Evolutionary conservation across 768 basidiomycete species (phyloP), one percentile per base, ranked within the genome.

Genomic region (Ramaria sp.): DNA sequence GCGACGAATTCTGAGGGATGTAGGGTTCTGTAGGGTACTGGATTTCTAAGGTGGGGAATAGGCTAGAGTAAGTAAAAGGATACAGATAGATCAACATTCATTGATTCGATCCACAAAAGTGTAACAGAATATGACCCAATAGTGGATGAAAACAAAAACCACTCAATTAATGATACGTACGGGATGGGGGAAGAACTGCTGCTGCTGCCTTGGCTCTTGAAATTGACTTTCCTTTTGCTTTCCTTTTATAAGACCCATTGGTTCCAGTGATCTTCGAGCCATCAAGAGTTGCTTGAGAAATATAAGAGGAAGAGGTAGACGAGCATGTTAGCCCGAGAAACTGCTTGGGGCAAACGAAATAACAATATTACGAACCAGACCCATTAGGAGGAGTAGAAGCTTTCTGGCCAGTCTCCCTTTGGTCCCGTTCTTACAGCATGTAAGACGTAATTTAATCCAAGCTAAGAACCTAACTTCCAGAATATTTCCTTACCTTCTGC

Each of bases 1-100:
- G 48, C 6, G 48, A 50, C 16, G 45, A 47, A 24, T 37, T 37
- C 34, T 50, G 48, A 7, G 48, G 48, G 10, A 50, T 37, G 34
- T 37, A 50, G 13, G 48, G 48, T 16, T 50, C 48, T 30, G 48
- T 50, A 13, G 48, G 48, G 30, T 50, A 50, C 36, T 50, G 48
- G 8, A 50, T 32, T 37, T 50, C 48, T 50, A 15, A 20, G 30
- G 32, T 34, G n/a, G n/a, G n/a, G n/a, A n/a, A n/a, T 34, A 34
- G 32, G 32, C 3, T n/a, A n/a, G n/a, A n/a, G 8, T 34, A 34
- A 3, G 32, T 34, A 34, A 34, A 8, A 34, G 8, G 32, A 34
- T 34, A 13, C 32, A 34, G 32, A 34, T 34, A 32, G 30, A 10
- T 10, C 32, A 9, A 13, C 32, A 34, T 34, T 34, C 13, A n/a